A percentile compares a stretch with the other conserved stretches of the same genome.
These are phyloP conservation scores for Fraxinus latifolia DNA, from an alignment of 305 asterid species.

Conservation along the genomic window DNA sequence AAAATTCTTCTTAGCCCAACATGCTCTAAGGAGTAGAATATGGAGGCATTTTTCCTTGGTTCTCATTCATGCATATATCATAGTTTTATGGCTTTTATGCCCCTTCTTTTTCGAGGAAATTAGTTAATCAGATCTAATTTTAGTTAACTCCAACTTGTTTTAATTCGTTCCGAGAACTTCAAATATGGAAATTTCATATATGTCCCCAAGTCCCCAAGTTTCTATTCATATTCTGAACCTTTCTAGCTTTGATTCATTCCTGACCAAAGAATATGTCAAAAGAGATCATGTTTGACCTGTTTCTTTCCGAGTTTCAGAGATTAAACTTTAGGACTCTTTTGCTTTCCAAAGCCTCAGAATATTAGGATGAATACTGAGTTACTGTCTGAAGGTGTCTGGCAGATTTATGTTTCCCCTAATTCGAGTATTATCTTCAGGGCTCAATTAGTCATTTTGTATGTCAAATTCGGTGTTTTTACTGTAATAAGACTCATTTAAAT, in stretches of 20 bases:
- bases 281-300: neutral
- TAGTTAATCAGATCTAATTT: neutral
- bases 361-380: slow-evolving; percentile 3
- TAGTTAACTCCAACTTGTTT: neutral
- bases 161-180: neutral
- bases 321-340: neutral
- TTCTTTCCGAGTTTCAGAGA: neutral
- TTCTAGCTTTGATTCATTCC: neutral
- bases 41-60: neutral
- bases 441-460: neutral
- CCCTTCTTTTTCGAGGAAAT: slow-evolving; percentile 1
- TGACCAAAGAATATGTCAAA: neutral
- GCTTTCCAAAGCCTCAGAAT: neutral
- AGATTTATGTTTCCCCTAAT: neutral
- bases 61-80: neutral
- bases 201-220: neutral
- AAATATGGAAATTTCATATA: neutral
- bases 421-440: neutral
- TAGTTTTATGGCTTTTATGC: neutral
- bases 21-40: neutral
- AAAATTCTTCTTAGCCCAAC: neutral
- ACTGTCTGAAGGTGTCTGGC: slow-evolving; percentile 7
- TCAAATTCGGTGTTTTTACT: neutral
- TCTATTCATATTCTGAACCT: neutral
- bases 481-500: neutral